Base-by-base conservation (phyloP, 2,329 filamentous ascomycete genomes). In the Penicillium sp. region DNA sequence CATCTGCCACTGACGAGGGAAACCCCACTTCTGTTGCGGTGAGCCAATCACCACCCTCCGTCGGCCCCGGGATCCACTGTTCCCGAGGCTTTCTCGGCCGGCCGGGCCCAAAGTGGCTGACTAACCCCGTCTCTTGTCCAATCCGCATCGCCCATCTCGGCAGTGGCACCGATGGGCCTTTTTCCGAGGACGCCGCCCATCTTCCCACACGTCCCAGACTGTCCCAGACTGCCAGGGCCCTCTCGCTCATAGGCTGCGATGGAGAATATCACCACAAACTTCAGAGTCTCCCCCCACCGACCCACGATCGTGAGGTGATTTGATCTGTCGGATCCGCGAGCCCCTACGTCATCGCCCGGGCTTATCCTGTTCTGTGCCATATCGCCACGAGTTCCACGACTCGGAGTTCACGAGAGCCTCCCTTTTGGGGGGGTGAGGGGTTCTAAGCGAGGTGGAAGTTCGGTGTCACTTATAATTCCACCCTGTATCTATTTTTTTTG, bases 301-400 rank as follows among this genome's bases (percentile, higher is more conserved):
- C 2, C 22, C 22, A 22, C 22, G 1, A 22, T 3, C 22, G 3
- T 22, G 3, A 22, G 3, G 22, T 22, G 22, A 22, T 22, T 22
- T 22, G 22, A 22, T 22, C 22, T 22, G 3, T 22, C 58, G 52
- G 35, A 13, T 33, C n/a, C 7, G 35, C 6, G 5, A 44, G 18
- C 39, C 50, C 50, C 58, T 62, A 64, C 62, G 62, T 64, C 62
- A 64, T 64, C 39, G n/a, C 50, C 35, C 36, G 35, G 37, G 35
- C 31, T 36, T 54, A 57, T 55, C 62, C 60, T 64, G 62, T 64
- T 60, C 54, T 57, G 39, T 36, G 19, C 10, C 10, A 50, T 4
- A 27, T 60, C 27, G 61, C 61, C 61, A 63, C 61, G 43, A 31
- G 10, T 46, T 16, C 43, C 24, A 19, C 2, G 44, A 7, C 18